phyloP scores from a whole-genome alignment of 352 stramenopile species.

The Phytophthora colocasiae region DNA sequence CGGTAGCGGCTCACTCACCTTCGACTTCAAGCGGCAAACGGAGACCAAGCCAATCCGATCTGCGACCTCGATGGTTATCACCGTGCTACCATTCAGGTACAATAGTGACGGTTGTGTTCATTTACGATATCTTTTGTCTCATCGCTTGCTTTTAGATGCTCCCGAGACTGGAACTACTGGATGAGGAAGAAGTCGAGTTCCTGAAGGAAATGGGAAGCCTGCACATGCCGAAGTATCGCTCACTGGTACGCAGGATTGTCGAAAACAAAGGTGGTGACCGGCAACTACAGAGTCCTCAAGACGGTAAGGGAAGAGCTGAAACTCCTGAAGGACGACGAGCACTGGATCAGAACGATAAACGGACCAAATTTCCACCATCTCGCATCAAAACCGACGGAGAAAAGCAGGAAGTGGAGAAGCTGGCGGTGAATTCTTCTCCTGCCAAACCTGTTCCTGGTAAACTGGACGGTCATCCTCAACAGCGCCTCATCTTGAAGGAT shows the following conservation, averaged over 20 bases:
- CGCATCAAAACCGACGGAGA: neutral
- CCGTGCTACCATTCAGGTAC: constrained; percentile 49
- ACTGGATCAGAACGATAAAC: neutral
- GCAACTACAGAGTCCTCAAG: constrained; percentile 20
- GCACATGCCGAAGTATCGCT: constrained; percentile 74
- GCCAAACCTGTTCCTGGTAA: neutral
- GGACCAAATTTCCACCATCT: constrained; percentile 2
- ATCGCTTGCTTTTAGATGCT: constrained; percentile 49
- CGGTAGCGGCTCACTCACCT: constrained; percentile 60
- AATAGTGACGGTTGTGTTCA: neutral
- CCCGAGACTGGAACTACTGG: constrained; percentile 54
- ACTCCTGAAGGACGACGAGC: neutral
- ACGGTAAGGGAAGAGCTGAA: neutral
- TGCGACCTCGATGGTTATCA: constrained; percentile 74
- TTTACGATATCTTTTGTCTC: neutral
- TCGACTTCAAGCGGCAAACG: constrained; percentile 65
- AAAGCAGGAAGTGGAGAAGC: constrained; percentile 6
- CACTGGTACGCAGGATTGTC: constrained; percentile 49
- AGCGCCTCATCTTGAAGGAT: constrained; percentile 56
- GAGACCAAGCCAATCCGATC: constrained; percentile 65
- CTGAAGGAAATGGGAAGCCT: constrained; percentile 64
- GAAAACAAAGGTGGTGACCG: constrained; percentile 19
- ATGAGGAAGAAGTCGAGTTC: constrained; percentile 75
- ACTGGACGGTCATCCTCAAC: neutral
- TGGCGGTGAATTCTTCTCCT: neutral